Percentiles rank a stretch among this genome's conserved stretches.
phyloP scores from a whole-genome alignment of 345 rosid genomes.

The Salix koriyanagi region DNA sequence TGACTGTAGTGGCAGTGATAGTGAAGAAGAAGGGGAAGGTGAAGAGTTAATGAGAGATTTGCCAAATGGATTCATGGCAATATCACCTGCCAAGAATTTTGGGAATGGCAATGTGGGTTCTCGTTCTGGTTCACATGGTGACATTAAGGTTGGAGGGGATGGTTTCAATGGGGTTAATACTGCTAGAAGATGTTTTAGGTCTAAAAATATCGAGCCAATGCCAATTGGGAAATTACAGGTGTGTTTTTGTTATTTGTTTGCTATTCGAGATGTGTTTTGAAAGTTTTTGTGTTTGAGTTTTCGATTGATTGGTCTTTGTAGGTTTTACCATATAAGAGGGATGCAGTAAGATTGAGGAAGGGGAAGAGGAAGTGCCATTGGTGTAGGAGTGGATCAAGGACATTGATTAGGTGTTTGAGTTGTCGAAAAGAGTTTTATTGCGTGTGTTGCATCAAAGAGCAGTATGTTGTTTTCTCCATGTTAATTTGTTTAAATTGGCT shows the following conservation, averaged over 20 bases:
- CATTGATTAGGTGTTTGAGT: conserved; percentile 61
- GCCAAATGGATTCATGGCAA: conserved; percentile 92
- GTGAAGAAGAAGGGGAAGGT: conserved; percentile 7
- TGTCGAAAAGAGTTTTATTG: conserved; percentile 71
- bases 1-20: conserved; percentile 19
- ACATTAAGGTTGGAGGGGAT: conserved; percentile 57
- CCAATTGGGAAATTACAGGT: conserved; percentile 73
- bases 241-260: not conserved
- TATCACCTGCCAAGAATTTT: conserved; percentile 50
- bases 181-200: conserved; percentile 58
- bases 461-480: conserved; percentile 32
- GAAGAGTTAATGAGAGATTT: conserved; percentile 68
- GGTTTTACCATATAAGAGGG: conserved; percentile 60
- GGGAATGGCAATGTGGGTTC: conserved; percentile 34
- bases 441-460: conserved; percentile 59
- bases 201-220: conserved; percentile 77
- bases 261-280: not conserved
- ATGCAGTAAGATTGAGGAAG: conserved; percentile 46
- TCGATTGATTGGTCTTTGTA: conserved; percentile 9
- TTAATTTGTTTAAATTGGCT: not conserved
- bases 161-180: conserved; percentile 26
- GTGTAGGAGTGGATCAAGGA: conserved; percentile 58
- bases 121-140: conserved; percentile 44
- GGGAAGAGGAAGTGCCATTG: conserved; percentile 79
- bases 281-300: not conserved